Conservation (phyloP, 768 basidiomycete genomes). For the Kwoniella dejecticola region DNA sequence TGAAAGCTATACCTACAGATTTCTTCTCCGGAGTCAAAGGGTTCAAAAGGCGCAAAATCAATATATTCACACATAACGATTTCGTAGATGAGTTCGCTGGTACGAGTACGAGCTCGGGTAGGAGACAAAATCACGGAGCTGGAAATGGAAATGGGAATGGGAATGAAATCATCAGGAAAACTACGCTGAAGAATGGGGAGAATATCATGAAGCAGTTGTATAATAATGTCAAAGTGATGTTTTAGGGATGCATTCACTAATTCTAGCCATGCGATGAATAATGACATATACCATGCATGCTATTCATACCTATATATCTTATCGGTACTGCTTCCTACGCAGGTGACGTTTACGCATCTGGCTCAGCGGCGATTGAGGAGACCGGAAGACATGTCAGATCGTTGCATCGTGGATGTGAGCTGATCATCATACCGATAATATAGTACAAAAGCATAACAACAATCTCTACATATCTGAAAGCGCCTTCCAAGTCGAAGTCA, state of each 20-base stretch:
- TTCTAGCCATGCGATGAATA: too few species aligned
- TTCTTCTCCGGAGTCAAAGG: constrained; percentile 68
- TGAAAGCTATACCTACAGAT: constrained; percentile 25
- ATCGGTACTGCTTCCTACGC: too few species aligned
- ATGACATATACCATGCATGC: background rate
- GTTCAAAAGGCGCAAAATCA: constrained; percentile 75
- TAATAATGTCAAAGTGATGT: constrained; percentile 89
- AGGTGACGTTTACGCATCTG: too few species aligned
- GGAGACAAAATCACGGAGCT: too few species aligned
- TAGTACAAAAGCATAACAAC: too few species aligned
- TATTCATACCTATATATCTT: background rate
- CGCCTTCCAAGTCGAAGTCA: too few species aligned
- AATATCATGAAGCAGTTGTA: constrained; percentile 89
- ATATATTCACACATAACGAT: constrained; percentile 81
- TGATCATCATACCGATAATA: too few species aligned
- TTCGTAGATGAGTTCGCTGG: constrained; percentile 78
- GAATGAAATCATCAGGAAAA: constrained; percentile 63
- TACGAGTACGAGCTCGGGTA: too few species aligned
- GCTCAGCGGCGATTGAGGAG: too few species aligned
- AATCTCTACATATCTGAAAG: too few species aligned
- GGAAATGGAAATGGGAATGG: constrained; percentile 38
- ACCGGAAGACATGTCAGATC: too few species aligned
- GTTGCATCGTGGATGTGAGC: too few species aligned
- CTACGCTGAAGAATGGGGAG: constrained; percentile 74
- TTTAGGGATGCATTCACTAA: constrained; percentile 62